Base-by-base conservation (phyloP, 1,284 basidiomycete genomes). In the Cutaneotrichosporon cavernicola region DNA sequence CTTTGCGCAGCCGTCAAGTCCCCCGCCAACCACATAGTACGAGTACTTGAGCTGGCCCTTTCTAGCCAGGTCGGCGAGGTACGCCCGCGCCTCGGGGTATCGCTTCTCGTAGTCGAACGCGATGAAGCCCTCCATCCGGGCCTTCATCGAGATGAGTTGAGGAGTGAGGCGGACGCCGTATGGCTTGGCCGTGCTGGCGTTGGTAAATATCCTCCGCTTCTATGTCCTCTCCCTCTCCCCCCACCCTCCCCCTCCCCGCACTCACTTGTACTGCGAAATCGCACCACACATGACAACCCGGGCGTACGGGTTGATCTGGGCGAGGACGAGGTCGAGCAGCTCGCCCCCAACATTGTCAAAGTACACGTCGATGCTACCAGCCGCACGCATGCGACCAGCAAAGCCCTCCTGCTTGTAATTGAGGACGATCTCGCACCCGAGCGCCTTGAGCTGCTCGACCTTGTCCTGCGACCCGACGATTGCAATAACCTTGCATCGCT, bases 381-480 rank as follows among this genome's bases (percentile, higher is more conserved):
- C 75, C 57, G 60, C 66, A 46, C 72, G 70, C 64, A 81, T 74
- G 36, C 91, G 86, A 43, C 86, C 77, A 64, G 80, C 82, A 82
- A 92, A 95, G 13, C 84, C 86, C 43, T 84, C 80, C 73, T 86
- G 86, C 81, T 96, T 97, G 83, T 97, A 97, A 79, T 97, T 90
- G 74, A 97, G 82, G 0, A 88, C 90, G 61, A 85, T 86, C 72
- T 94, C 90, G 56, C 90, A 88, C 18, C 91, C 91, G 31, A 96
- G 80, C 61, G 92, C 89, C 55, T 88, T 85, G 43, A 97, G 86
- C 87, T 91, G 92, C 9, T 84, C 81, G 76, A 90, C 91, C 79
- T 97, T 97, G 38, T 91, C 90, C 11, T 84, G 75, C 0, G 87
- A 86, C 21, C 90, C 89, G 0, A 89, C 92, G 69, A 94, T 90